phyloP scores from a whole-genome alignment of 768 basidiomycete species.

The Holtermannia corniformis region DNA sequence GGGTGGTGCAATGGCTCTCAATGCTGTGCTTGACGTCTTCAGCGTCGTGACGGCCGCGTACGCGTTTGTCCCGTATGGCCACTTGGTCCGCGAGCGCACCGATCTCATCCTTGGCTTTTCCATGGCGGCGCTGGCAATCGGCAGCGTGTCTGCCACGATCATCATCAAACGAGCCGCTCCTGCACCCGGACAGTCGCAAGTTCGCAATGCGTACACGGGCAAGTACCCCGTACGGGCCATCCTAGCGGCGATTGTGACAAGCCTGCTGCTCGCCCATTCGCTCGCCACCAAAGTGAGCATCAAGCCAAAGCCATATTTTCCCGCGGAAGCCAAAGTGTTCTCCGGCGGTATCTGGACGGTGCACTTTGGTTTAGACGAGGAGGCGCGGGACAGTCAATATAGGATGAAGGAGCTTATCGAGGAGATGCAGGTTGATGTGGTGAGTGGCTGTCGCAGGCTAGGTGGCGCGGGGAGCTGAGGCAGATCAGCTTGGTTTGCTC shows the following conservation, averaged over 20 bases:
- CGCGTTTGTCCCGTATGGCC: conserved; percentile 76
- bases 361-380: conserved; percentile 76
- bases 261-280: not conserved
- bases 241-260: not conserved
- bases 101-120: conserved; percentile 47
- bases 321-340: conserved; percentile 50
- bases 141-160: not conserved
- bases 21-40: conserved; percentile 56
- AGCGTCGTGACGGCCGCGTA: conserved; percentile 80
- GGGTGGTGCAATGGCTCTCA: conserved; percentile 53
- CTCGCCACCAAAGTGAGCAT: not conserved
- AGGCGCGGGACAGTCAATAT: conserved; percentile 62
- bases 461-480: not conserved
- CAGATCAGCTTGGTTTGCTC: conserved; percentile 50
- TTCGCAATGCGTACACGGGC: not conserved
- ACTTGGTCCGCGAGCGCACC: conserved; percentile 65
- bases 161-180: not conserved
- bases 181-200: not conserved
- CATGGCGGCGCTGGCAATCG: conserved; percentile 1
- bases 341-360: conserved; percentile 84
- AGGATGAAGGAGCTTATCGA: conserved; percentile 55
- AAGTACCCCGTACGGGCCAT: not conserved
- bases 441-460: conserved; percentile 31
- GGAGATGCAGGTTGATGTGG: conserved; percentile 76
- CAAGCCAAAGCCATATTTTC: conserved; percentile 53